Evolutionary conservation across 73 alveolate species (phyloP).

Genomic region (Paramecium octaurelia): DNA sequence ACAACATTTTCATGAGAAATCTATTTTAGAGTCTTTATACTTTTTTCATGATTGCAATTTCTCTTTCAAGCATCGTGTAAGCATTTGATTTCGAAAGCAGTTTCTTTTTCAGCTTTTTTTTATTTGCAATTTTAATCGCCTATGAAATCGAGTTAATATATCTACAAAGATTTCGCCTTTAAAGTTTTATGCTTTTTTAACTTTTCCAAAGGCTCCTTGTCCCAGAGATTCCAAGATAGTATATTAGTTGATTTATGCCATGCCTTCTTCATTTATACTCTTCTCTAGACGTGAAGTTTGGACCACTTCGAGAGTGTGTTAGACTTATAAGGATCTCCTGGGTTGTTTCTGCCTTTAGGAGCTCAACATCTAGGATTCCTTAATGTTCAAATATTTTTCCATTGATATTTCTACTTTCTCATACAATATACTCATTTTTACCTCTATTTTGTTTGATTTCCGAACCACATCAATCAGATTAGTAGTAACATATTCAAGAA

Average conservation of each 20-base stretch:
- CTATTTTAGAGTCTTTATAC: background rate
- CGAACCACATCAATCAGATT: background rate
- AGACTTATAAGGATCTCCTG: background rate
- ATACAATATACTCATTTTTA: background rate
- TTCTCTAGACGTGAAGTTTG: constrained; percentile 47
- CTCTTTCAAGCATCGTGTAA: constrained; percentile 59
- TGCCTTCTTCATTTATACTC: constrained; percentile 54
- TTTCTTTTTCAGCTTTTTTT: constrained; percentile 54
- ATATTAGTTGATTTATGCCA: constrained; percentile 43
- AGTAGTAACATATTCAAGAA: background rate
- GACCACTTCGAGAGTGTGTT: constrained; percentile 33
- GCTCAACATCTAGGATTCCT: background rate
- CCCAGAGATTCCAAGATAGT: constrained; percentile 27
- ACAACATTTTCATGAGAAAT: constrained; percentile 53
- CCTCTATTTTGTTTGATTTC: background rate
- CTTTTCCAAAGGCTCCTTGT: constrained; percentile 62
- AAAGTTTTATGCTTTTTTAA: constrained; percentile 17
- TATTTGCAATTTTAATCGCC: constrained; percentile 58
- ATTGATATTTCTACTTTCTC: constrained; percentile 1
- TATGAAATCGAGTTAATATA: background rate
- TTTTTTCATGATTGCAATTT: constrained; percentile 60
- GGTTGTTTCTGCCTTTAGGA: background rate
- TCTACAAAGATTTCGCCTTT: constrained; percentile 32
- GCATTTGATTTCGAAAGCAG: constrained; percentile 54
- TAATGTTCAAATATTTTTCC: constrained; percentile 1